Conservation (phyloP, 805 yeast species). For the Starmera quercuum region DNA sequence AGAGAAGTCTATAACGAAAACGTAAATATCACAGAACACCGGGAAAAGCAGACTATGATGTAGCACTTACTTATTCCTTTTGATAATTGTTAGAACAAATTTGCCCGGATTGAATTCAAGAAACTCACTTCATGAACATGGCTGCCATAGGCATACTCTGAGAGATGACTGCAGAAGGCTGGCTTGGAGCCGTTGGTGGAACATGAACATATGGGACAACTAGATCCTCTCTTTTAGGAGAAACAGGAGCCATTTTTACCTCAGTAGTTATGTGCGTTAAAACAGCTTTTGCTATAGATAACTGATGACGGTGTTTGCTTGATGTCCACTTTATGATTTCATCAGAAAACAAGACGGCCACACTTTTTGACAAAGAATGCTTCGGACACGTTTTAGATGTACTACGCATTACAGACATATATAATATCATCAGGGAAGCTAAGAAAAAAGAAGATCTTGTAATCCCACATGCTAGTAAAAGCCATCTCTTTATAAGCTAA, state of each 20-base stretch:
- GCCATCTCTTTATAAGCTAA: no score
- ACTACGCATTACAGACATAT: no score
- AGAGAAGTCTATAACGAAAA: conserved; percentile 27
- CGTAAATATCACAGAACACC: neutral
- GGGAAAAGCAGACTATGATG: neutral
- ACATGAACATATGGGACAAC: conserved; percentile 35
- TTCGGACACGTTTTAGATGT: no score
- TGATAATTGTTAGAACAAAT: neutral
- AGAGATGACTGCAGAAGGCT: conserved; percentile 37
- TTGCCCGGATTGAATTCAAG: conserved; percentile 10
- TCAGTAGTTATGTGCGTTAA: neutral
- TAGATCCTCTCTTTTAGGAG: conserved; percentile 28
- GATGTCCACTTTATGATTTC: no score
- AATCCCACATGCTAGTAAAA: no score
- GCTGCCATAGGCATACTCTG: conserved; percentile 65
- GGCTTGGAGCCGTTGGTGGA: conserved; percentile 40
- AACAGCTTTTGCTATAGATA: neutral
- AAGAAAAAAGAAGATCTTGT: no score
- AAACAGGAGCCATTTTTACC: conserved; percentile 17
- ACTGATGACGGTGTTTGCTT: no score
- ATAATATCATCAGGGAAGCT: no score
- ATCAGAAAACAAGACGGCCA: no score
- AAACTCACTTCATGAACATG: conserved; percentile 47
- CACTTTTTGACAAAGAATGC: no score
- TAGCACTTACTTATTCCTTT: conserved; percentile 18